Evolutionary conservation across 2,329 filamentous ascomycete genomes (phyloP).

Genomic region (Apiospora rasikravindrae): DNA sequence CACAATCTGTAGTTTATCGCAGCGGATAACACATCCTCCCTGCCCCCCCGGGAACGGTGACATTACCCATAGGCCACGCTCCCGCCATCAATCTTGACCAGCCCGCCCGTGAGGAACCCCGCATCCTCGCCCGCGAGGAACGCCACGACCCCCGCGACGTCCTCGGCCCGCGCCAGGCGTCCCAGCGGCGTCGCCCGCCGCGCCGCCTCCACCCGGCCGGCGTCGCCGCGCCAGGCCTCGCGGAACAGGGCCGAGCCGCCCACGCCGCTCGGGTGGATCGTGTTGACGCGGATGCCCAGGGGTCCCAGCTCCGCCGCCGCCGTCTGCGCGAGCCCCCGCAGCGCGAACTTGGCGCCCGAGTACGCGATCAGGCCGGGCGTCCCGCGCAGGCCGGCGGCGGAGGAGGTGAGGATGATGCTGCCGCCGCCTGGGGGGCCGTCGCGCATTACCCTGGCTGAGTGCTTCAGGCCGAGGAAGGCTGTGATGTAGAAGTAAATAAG

Average conservation of each 20-base stretch:
- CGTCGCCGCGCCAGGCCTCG: constrained; percentile 36
- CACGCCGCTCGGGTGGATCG: constrained; percentile 45
- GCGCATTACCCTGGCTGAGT: constrained; percentile 40
- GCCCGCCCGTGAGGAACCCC: constrained; percentile 43
- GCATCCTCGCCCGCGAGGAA: constrained; percentile 46
- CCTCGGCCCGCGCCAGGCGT: constrained; percentile 42
- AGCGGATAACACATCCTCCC: too few species aligned
- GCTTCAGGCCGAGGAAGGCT: constrained; percentile 43
- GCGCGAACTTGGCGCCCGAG: constrained; percentile 43
- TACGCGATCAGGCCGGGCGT: constrained; percentile 43
- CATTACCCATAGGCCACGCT: constrained; percentile 17
- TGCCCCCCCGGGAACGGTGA: too few species aligned
- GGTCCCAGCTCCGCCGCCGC: constrained; percentile 44
- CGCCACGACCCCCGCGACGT: constrained; percentile 43
- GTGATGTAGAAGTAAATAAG: background rate
- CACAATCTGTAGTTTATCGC: too few species aligned
- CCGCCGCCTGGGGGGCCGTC: constrained; percentile 36
- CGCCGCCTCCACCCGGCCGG: constrained; percentile 40
- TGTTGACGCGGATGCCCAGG: constrained; percentile 45
- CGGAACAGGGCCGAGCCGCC: constrained; percentile 40
- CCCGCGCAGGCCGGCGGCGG: constrained; percentile 44
- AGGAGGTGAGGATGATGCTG: constrained; percentile 45
- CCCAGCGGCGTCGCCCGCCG: constrained; percentile 40
- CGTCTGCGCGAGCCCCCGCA: constrained; percentile 43
- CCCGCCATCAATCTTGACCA: constrained; percentile 26